Evolutionary conservation across 352 stramenopile genomes (phyloP).

Genomic region (Peronospora farinosa): DNA sequence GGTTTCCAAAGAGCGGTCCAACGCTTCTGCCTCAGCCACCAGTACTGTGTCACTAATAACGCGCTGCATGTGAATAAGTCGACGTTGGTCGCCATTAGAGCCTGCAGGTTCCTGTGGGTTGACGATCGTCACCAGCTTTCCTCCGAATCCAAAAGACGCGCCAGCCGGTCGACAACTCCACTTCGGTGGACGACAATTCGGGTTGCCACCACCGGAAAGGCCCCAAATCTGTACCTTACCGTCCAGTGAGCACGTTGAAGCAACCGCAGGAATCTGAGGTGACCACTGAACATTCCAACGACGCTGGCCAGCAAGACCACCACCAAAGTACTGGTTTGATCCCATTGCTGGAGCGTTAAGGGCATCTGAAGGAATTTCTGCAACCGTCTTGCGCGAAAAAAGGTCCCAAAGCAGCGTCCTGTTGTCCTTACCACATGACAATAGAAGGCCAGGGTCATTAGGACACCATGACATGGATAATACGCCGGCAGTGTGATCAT

Average conservation of each 20-base stretch:
- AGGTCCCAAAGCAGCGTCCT: constrained; percentile 97
- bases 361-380: constrained; percentile 87
- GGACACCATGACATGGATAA: constrained; percentile 97
- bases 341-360: constrained; percentile 56
- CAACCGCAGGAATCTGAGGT: constrained; percentile 89
- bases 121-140: constrained; percentile 88
- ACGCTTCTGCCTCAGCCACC: constrained; percentile 78
- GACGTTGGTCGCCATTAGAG: constrained; percentile 53
- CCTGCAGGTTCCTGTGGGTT: constrained; percentile 51
- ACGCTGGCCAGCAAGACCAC: constrained; percentile 61
- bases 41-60: constrained; percentile 77
- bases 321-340: constrained; percentile 75
- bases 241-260: constrained; percentile 95
- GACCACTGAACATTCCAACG: constrained; percentile 96
- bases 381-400: constrained; percentile 89
- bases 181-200: constrained; percentile 87
- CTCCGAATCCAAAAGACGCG: constrained; percentile 95
- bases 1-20: constrained; percentile 88
- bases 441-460: constrained; percentile 89
- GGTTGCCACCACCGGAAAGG: constrained; percentile 66
- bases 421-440: constrained; percentile 97
- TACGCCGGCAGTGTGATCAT: constrained; percentile 93
- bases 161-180: constrained; percentile 90
- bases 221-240: constrained; percentile 94
- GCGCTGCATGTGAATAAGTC: constrained; percentile 75